These are phyloP conservation scores for Diaporthe citri DNA, from an alignment of 2,329 filamentous ascomycete genomes.

Conservation along the genomic window DNA sequence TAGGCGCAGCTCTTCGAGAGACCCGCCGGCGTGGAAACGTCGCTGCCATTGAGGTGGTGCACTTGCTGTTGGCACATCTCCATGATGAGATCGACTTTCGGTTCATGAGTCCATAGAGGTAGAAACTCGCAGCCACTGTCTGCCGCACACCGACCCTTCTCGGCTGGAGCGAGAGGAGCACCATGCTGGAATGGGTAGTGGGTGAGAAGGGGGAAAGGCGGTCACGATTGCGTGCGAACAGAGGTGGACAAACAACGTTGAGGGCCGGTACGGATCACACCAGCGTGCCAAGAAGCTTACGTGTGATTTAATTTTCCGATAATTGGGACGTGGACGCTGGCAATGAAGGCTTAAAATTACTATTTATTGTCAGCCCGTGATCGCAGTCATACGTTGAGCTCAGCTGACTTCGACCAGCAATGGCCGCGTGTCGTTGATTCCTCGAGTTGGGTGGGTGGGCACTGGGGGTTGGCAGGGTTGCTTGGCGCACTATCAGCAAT, in stretches of 20 bases:
- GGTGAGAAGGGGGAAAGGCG: not conserved
- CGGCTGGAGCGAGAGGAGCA: not conserved
- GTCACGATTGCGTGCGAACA: not conserved
- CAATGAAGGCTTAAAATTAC: not conserved
- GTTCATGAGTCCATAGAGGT: not conserved
- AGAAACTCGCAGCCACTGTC: too few relatives aligned
- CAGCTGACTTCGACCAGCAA: slow-evolving; percentile 10
- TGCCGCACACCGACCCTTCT: too few relatives aligned
- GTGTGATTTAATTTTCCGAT: slow-evolving; percentile 6
- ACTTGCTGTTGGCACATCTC: not conserved
- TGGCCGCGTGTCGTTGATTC: not conserved
- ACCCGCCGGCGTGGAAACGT: not conserved
- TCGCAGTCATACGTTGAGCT: not conserved
- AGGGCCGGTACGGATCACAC: not conserved
- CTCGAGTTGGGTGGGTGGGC: not conserved
- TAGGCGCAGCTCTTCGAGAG: not conserved
- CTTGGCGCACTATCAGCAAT: not conserved
- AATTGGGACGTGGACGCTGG: not conserved
- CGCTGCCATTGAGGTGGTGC: not conserved
- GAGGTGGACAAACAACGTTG: not conserved
- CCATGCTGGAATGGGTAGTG: not conserved
- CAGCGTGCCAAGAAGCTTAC: not conserved
- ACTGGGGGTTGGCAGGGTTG: not conserved
- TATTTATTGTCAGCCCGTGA: not conserved
- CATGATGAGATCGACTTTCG: not conserved